phyloP scores from a whole-genome alignment of 1,139 yeast species.

The Saccharomyces hybrid region DNA sequence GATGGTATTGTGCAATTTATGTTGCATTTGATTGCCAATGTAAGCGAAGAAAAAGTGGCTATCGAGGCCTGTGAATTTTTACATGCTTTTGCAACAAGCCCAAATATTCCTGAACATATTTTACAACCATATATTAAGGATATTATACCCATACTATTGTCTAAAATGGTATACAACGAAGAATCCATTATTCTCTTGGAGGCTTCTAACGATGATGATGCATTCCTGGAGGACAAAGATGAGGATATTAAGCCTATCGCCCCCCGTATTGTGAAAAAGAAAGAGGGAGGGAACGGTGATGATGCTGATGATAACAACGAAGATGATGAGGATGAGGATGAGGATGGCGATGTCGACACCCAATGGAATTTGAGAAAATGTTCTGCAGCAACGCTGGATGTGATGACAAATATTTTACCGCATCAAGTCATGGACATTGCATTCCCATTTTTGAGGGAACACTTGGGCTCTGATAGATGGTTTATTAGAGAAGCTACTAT shows the following conservation, averaged over 20 bases:
- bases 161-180: constrained; percentile 83
- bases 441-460: constrained; percentile 68
- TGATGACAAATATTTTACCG: constrained; percentile 63
- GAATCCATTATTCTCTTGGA: constrained; percentile 69
- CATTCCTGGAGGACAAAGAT: constrained; percentile 62
- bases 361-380: constrained; percentile 93
- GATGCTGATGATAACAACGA: constrained; percentile 35
- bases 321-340: constrained; percentile 30
- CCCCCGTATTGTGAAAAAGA: constrained; percentile 51
- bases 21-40: constrained; percentile 60
- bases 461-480: constrained; percentile 69
- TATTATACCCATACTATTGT: constrained; percentile 67
- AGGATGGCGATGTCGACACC: constrained; percentile 34
- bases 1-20: constrained; percentile 81
- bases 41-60: constrained; percentile 63
- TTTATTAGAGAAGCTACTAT: constrained; percentile 88
- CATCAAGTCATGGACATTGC: constrained; percentile 57
- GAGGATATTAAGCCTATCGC: constrained; percentile 83
- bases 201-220: constrained; percentile 58
- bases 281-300: constrained; percentile 29
- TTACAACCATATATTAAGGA: constrained; percentile 51
- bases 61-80: constrained; percentile 91
- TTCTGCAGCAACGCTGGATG: constrained; percentile 86
- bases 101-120: constrained; percentile 43
- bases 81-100: constrained; percentile 61